phyloP scores from a whole-genome alignment of 1,139 yeast species.

The Hyphopichia khmerensis region DNA sequence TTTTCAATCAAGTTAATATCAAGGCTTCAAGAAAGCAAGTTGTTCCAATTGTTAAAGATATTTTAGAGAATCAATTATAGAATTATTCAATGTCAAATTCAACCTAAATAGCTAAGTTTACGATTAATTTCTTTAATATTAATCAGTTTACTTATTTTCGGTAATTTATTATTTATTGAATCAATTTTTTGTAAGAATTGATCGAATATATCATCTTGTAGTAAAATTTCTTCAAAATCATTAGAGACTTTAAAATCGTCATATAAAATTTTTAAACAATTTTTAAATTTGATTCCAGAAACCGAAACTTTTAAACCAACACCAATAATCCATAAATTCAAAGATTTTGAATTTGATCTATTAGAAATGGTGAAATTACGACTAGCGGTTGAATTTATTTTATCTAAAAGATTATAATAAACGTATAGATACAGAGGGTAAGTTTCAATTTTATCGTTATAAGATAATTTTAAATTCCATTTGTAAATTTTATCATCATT shows the following conservation, averaged over 20 bases:
- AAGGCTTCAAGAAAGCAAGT: constrained; percentile 81
- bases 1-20: constrained; percentile 54
- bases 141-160: constrained; percentile 23
- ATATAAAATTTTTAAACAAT: constrained; percentile 46
- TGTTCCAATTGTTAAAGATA: constrained; percentile 58
- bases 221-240: constrained; percentile 8
- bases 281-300: constrained; percentile 13
- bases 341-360: constrained; percentile 63
- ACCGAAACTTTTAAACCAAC: constrained; percentile 37
- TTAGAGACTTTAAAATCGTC: constrained; percentile 14
- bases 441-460: constrained; percentile 15
- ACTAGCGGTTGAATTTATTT: constrained; percentile 46
- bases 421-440: constrained; percentile 35
- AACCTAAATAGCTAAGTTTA: constrained; percentile 20
- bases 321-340: constrained; percentile 61
- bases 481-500: constrained; percentile 42
- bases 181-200: constrained; percentile 26
- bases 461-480: constrained; percentile 53
- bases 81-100: background rate
- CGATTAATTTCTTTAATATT: constrained; percentile 16
- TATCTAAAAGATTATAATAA: constrained; percentile 42
- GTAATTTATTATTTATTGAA: constrained; percentile 26
- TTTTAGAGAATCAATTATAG: constrained; percentile 18
- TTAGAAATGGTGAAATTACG: constrained; percentile 56
- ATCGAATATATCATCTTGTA: constrained; percentile 23